Evolutionary conservation across 2,329 filamentous ascomycete species (phyloP), one percentile per base, ranked within the genome.

Genomic region (Huntiella decipiens): DNA sequence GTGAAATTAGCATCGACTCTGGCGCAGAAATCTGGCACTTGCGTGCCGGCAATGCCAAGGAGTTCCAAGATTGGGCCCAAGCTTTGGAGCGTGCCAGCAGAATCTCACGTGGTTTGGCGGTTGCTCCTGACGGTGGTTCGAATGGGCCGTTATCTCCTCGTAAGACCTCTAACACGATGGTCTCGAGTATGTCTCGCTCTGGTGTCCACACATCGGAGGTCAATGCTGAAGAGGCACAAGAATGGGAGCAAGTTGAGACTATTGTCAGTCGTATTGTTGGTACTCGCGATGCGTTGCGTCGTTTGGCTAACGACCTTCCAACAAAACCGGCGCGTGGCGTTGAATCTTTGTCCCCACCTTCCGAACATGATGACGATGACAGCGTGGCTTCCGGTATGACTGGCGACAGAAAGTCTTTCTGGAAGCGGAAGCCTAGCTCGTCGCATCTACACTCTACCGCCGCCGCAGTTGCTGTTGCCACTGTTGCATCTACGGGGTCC

Each of bases 21-120:
- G 91, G 91, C 1, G 87, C 91, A 2, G 91, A 98, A 61, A 77
- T 98, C 19, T 98, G 91, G 91, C 91, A 96, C 63, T 67, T 98
- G 28, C 79, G 79, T 55, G 85, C 91, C 3, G 74, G 73, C 43
- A 93, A 83, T 54, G 73, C 76, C 43, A 81, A 80, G 52, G 88
- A 96, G 51, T 98, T 95, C 57, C 71, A 74, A 40, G 79, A 82
- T 13, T 98, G 91, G 91, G 85, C 80, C 41, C 71, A 73, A 40
- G 88, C 87, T 1, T 65, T 98, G 43, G 86, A 95, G 60, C 79
- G 74, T 52, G 87, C 88, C 4, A 82, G 84, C 51, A 73, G 79
- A 49, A 65, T 73, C 50, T 71, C 77, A 10, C 63, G 74, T 50
- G 71, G 71, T 2, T 54, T 71, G 28, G 70, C 76, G 53, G 53